Evolutionary conservation across 495 filamentous ascomycete species (phyloP).

Genomic region (Achaetomiella virescens): DNA sequence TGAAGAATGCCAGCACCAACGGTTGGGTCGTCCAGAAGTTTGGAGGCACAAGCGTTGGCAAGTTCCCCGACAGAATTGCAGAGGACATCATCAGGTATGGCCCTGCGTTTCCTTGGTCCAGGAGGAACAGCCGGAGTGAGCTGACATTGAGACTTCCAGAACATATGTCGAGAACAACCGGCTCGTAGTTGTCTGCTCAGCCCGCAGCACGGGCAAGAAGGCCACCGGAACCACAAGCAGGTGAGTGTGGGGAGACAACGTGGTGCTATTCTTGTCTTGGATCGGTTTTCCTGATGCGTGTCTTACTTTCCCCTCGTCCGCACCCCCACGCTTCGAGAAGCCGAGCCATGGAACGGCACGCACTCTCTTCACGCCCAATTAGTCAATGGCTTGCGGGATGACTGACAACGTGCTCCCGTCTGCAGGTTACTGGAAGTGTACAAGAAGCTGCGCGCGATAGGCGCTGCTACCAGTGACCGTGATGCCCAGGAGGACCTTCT

Average conservation of each 20-base stretch:
- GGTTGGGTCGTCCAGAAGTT: slow-evolving; percentile 84
- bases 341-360: neutral
- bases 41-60: slow-evolving; percentile 64
- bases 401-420: slow-evolving; percentile 14
- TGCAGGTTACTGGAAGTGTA: slow-evolving; percentile 46
- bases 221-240: slow-evolving; percentile 89
- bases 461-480: slow-evolving; percentile 57
- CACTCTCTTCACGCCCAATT: neutral
- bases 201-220: slow-evolving; percentile 84
- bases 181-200: slow-evolving; percentile 88
- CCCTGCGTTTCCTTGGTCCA: neutral
- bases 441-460: slow-evolving; percentile 64
- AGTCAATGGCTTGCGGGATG: slow-evolving; percentile 9
- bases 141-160: slow-evolving; percentile 38
- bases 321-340: neutral
- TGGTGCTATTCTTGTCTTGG: slow-evolving; percentile 1
- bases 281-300: slow-evolving; percentile 11
- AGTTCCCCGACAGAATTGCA: slow-evolving; percentile 37
- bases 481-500: slow-evolving; percentile 61
- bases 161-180: slow-evolving; percentile 58
- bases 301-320: neutral
- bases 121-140: neutral
- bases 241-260: slow-evolving; percentile 45
- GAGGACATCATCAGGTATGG: slow-evolving; percentile 33
- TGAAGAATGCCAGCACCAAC: slow-evolving; percentile 32